These are phyloP conservation scores for Lodderomyces elongisporus DNA, from an alignment of 1,139 yeast species.

Conservation along the genomic window DNA sequence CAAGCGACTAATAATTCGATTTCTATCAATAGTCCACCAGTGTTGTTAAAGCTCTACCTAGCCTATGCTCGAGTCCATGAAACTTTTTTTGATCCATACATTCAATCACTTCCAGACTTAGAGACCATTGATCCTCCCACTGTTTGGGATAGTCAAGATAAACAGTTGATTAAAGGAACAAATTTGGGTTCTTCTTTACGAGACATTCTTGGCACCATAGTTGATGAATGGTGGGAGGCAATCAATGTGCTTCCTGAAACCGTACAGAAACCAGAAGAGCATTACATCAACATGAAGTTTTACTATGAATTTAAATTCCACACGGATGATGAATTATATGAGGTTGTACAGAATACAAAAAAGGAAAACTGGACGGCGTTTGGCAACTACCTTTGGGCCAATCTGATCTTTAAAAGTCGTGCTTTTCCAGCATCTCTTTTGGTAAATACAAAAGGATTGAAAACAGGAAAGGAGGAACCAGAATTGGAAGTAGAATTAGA, in stretches of 20 bases:
- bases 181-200: slow-evolving; percentile 40
- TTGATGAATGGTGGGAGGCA: slow-evolving; percentile 52
- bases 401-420: slow-evolving; percentile 65
- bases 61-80: slow-evolving; percentile 28
- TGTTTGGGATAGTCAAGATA: slow-evolving; percentile 54
- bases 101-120: slow-evolving; percentile 53
- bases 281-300: slow-evolving; percentile 40
- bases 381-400: slow-evolving; percentile 69
- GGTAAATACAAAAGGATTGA: slow-evolving; percentile 18
- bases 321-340: slow-evolving; percentile 31
- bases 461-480: slow-evolving; percentile 42
- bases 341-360: slow-evolving; percentile 20
- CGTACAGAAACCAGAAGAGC: slow-evolving; percentile 28
- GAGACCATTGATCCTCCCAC: slow-evolving; percentile 52
- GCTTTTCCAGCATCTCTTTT: slow-evolving; percentile 62
- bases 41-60: slow-evolving; percentile 44
- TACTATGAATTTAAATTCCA: slow-evolving; percentile 46
- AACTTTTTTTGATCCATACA: slow-evolving; percentile 42
- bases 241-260: slow-evolving; percentile 32
- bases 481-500: slow-evolving; percentile 46
- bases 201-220: slow-evolving; percentile 26
- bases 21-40: too few species aligned
- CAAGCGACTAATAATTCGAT: slow-evolving; percentile 24
- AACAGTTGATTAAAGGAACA: slow-evolving; percentile 55
- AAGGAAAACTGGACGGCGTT: slow-evolving; percentile 55